These are phyloP conservation scores for Platanus orientalis DNA, from an alignment of 164 flowering plant genomes.

Conservation along the genomic window DNA sequence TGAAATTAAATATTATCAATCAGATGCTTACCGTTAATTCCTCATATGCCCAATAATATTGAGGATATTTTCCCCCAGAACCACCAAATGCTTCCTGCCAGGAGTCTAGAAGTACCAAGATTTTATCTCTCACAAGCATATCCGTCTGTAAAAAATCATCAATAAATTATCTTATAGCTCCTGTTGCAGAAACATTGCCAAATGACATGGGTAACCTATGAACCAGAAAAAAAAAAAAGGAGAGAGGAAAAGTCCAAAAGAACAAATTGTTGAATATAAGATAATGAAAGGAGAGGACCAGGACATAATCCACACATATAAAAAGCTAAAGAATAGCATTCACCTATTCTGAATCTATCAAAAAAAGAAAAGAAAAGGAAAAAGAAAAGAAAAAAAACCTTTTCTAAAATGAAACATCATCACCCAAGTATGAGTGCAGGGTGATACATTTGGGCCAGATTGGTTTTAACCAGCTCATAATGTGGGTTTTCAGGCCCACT, in stretches of 20 bases:
- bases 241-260: background rate
- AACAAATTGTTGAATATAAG: background rate
- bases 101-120: constrained; percentile 56
- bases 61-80: constrained; percentile 63
- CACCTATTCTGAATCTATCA: background rate
- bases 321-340: too few species aligned
- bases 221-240: background rate
- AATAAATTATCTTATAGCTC: background rate
- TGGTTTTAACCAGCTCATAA: background rate
- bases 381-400: too few species aligned
- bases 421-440: background rate
- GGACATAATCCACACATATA: background rate
- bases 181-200: background rate
- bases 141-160: constrained; percentile 43
- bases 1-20: too few species aligned
- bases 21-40: constrained; percentile 51
- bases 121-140: constrained; percentile 58
- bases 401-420: background rate
- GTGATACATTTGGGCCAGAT: background rate
- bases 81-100: constrained; percentile 91
- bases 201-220: background rate
- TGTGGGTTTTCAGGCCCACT: background rate
- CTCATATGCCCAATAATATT: constrained; percentile 63
- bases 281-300: background rate
- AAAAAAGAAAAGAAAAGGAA: too few species aligned